Percentiles rank a stretch among this genome's conserved stretches.
phyloP scores from a whole-genome alignment of 1,139 yeast genomes.

The Citeromyces hawaiiensis region DNA sequence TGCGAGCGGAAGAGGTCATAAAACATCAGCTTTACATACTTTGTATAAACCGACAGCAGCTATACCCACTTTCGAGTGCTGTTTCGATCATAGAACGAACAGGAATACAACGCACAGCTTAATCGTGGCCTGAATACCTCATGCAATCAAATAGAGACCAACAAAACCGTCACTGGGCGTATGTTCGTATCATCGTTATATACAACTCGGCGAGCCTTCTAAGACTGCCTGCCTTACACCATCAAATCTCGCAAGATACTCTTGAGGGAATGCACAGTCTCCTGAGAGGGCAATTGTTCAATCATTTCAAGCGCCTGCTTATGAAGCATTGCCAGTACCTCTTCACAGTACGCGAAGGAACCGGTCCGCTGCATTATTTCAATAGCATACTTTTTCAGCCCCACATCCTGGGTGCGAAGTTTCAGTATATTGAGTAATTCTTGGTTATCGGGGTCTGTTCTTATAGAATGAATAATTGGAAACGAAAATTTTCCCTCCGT shows the following conservation, averaged over 20 bases:
- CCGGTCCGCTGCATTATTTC: constrained; percentile 26
- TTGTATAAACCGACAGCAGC: too few relatives aligned
- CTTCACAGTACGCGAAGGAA: constrained; percentile 25
- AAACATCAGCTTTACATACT: too few relatives aligned
- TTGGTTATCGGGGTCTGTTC: constrained; percentile 19
- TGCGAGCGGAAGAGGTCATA: too few relatives aligned
- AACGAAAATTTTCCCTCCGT: constrained; percentile 83
- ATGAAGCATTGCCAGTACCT: constrained; percentile 10
- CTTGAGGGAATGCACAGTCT: not conserved
- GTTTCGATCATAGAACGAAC: too few relatives aligned
- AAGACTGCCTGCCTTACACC: not conserved
- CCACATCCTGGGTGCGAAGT: constrained; percentile 18
- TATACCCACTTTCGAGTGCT: too few relatives aligned
- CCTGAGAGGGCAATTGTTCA: constrained; percentile 2
- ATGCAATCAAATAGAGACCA: too few relatives aligned
- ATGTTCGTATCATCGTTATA: not conserved
- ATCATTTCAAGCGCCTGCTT: constrained; percentile 8
- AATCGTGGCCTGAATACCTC: too few relatives aligned
- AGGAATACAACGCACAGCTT: too few relatives aligned
- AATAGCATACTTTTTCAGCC: constrained; percentile 34
- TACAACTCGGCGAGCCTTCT: too few relatives aligned
- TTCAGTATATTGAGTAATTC: constrained; percentile 26
- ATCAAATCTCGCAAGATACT: not conserved
- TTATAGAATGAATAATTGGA: constrained; percentile 62
- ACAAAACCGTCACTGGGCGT: not conserved